phyloP scores from a whole-genome alignment of 148 eudicot genomes.

The Fagopyrum esculentum region DNA sequence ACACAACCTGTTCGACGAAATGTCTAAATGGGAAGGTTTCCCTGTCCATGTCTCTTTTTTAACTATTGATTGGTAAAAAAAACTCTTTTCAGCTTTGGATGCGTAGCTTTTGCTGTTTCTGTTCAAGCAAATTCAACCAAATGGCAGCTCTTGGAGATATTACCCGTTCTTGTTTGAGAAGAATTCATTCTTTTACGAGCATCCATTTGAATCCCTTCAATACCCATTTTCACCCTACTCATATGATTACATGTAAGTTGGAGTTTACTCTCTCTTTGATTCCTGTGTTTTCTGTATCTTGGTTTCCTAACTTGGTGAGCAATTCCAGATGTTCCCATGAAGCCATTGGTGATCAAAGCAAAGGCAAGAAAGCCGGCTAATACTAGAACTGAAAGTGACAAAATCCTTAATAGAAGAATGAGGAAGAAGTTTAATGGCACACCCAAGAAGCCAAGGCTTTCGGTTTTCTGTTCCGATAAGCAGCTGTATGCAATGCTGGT shows the following conservation, averaged over 20 bases:
- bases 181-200: constrained; percentile 9
- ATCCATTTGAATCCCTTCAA: constrained; percentile 17
- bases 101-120: neutral
- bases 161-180: constrained; percentile 14
- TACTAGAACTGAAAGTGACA: constrained; percentile 53
- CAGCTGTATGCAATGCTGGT: constrained; percentile 87
- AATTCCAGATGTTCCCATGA: constrained; percentile 31
- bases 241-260: constrained; percentile 29
- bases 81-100: constrained; percentile 13
- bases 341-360: constrained; percentile 49
- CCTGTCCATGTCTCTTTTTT: neutral
- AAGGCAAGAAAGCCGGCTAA: constrained; percentile 53
- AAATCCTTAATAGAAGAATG: constrained; percentile 61
- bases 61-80: neutral
- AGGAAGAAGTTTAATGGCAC: constrained; percentile 81
- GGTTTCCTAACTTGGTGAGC: neutral
- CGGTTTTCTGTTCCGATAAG: constrained; percentile 79
- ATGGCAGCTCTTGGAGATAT: constrained; percentile 30
- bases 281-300: neutral
- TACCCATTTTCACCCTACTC: constrained; percentile 18
- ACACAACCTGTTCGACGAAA: constrained; percentile 30
- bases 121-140: neutral
- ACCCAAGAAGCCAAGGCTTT: constrained; percentile 68
- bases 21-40: constrained; percentile 4
- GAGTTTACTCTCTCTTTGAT: neutral